These are phyloP conservation scores for Gossypium aridum DNA, from an alignment of 441 rosid genomes.

Conservation along the genomic window DNA sequence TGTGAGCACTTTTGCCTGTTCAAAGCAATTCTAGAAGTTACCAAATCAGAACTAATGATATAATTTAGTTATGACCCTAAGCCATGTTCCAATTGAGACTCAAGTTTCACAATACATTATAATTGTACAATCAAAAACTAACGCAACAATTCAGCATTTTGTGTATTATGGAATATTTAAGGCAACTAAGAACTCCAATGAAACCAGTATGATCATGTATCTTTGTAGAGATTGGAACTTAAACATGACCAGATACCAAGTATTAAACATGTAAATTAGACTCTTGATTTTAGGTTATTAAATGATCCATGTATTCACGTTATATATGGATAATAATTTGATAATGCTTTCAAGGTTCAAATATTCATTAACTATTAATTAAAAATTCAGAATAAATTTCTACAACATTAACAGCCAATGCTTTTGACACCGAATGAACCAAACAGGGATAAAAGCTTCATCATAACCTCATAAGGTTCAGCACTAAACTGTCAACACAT, in stretches of 20 bases:
- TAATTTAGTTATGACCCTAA: neutral
- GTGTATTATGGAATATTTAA: neutral
- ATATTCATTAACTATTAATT: neutral
- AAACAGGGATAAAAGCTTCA: neutral
- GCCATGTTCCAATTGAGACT: neutral
- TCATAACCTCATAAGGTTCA: neutral
- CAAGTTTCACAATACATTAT: neutral
- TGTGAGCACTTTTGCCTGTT: slow-evolving; percentile 74
- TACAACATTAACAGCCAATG: neutral
- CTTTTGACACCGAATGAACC: neutral
- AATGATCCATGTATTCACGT: neutral
- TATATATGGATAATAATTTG: neutral
- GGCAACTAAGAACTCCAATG: slow-evolving; percentile 6
- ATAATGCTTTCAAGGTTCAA: neutral
- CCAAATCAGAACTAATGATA: neutral
- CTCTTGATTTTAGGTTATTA: neutral
- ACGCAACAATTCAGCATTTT: neutral
- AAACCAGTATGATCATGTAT: neutral
- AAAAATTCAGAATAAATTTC: neutral
- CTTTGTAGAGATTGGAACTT: neutral
- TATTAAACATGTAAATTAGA: neutral
- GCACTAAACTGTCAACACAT: slow-evolving; percentile 1
- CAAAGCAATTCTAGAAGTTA: slow-evolving; percentile 8
- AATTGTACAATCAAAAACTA: neutral
- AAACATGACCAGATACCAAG: neutral